These are phyloP conservation scores for Chlamydomonas incerta DNA, from an alignment of 139 green algal species.

Conservation along the genomic window DNA sequence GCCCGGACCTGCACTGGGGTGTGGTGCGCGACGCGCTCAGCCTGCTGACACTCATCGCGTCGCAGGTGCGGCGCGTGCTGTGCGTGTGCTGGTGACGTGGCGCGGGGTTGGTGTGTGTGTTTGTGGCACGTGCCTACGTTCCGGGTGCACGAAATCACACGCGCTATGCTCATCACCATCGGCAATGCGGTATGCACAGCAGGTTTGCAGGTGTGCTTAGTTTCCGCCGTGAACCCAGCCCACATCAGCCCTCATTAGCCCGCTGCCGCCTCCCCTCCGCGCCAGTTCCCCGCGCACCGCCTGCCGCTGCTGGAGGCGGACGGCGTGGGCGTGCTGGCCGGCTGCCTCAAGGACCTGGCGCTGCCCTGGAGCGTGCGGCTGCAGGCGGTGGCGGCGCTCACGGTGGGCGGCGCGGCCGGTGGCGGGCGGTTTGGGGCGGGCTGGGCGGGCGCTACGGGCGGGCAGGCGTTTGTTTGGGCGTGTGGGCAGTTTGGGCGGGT, in stretches of 20 bases:
- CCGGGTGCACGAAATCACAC: no score
- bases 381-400: neutral
- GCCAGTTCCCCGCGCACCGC: neutral
- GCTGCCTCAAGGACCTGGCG: neutral
- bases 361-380: constrained; percentile 19
- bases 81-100: no score
- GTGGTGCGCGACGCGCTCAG: constrained; percentile 22
- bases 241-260: neutral
- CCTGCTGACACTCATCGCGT: neutral
- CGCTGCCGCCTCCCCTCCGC: neutral
- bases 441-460: no score
- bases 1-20: neutral
- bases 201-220: neutral
- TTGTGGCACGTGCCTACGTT: neutral
- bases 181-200: no score
- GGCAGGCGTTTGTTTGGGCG: no score
- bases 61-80: neutral
- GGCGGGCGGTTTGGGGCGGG: no score
- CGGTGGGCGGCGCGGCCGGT: no score
- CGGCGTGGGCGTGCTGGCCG: neutral
- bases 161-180: no score
- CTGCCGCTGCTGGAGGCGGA: constrained; percentile 15
- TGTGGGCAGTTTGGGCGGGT: no score
- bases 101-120: no score
- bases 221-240: no score